Evolutionary conservation across 257 asterid species (phyloP).

Genomic region (Solanum corneliomulleri): DNA sequence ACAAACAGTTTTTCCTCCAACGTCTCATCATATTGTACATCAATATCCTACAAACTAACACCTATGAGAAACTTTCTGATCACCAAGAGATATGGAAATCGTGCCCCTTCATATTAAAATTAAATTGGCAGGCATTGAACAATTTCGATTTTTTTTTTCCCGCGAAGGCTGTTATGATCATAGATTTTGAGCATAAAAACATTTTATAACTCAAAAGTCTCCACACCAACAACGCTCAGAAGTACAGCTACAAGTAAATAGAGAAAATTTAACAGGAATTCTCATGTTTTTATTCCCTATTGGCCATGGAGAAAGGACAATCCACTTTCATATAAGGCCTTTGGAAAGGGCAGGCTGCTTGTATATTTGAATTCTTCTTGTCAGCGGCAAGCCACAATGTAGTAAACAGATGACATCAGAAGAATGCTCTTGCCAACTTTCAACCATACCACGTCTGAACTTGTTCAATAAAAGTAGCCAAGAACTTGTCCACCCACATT

Average conservation of each 20-base stretch:
- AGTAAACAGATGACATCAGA: not conserved
- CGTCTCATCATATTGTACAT: not conserved
- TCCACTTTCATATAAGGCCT: not conserved
- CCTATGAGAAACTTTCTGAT: not conserved
- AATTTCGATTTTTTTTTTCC: not conserved
- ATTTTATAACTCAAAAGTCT: not conserved
- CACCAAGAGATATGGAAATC: not conserved
- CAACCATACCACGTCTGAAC: not conserved
- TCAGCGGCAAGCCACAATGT: not conserved
- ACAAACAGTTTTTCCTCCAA: not conserved
- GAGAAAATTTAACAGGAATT: not conserved
- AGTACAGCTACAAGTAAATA: not conserved
- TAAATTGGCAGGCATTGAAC: not conserved
- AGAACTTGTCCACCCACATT: conserved; percentile 93
- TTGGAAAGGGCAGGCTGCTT: not conserved
- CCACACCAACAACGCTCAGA: not conserved
- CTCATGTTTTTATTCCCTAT: not conserved
- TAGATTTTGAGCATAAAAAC: not conserved
- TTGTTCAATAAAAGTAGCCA: conserved; percentile 68
- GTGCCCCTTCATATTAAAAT: not conserved
- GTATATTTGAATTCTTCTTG: not conserved
- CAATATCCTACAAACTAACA: not conserved
- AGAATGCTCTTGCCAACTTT: not conserved
- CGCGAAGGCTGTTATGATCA: not conserved
- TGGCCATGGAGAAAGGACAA: too few relatives aligned